Conservation (phyloP, 2,329 filamentous ascomycete species). For the Monosporascus sp. region DNA sequence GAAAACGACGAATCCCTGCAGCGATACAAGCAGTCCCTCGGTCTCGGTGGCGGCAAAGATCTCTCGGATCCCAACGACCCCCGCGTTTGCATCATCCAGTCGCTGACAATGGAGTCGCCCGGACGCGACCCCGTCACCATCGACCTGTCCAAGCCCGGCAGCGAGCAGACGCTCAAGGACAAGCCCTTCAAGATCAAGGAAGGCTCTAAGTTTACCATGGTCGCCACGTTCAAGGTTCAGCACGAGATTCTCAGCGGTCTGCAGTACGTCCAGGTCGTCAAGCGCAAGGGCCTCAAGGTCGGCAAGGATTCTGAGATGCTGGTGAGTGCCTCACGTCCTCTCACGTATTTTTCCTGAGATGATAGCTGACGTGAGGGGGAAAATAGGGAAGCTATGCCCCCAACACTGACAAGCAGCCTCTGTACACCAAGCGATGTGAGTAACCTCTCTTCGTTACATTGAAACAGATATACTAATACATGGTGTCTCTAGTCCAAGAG, state of each 20-base stretch:
- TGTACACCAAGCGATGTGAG: conserved; percentile 91
- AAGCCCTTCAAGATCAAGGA: conserved; percentile 98
- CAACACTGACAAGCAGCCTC: conserved; percentile 78
- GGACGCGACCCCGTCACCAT: conserved; percentile 83
- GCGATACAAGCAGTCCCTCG: conserved; percentile 95
- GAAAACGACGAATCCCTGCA: conserved; percentile 86
- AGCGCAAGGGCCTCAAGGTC: conserved; percentile 78
- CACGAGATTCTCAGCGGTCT: conserved; percentile 92
- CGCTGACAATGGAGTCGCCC: conserved; percentile 79
- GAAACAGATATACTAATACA: neutral
- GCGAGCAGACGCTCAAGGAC: conserved; percentile 73
- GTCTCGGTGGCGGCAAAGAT: conserved; percentile 68
- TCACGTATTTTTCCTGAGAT: neutral
- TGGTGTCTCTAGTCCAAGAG: conserved; percentile 61
- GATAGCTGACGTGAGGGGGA: conserved; percentile 16
- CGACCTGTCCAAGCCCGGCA: conserved; percentile 70
- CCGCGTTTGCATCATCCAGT: conserved; percentile 88
- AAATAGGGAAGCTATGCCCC: conserved; percentile 82
- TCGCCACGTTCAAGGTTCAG: conserved; percentile 89
- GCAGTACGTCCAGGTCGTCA: conserved; percentile 93
- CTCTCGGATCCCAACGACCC: conserved; percentile 75
- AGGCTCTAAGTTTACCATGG: conserved; percentile 89
- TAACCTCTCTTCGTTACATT: conserved; percentile 10
- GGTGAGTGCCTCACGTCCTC: conserved; percentile 46
- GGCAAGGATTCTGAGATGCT: conserved; percentile 99